Evolutionary conservation across 1,284 basidiomycete species (phyloP), one percentile per base, ranked within the genome.

Genomic region (Moesziomyces antarcticus): DNA sequence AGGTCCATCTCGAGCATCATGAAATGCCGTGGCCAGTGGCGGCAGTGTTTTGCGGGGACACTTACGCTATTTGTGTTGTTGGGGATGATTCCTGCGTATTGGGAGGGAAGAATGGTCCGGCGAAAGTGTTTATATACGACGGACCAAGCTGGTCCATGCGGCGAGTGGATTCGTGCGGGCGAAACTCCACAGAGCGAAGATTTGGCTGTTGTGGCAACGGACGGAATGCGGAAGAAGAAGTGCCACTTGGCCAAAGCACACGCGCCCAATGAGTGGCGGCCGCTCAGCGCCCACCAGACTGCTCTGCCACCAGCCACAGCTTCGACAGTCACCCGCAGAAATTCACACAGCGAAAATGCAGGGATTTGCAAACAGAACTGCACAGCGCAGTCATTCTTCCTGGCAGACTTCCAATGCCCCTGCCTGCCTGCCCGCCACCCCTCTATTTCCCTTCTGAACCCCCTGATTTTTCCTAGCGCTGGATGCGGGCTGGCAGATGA

Each of bases 191-290:
- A 66, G 64, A 50, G 50, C 40, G 62, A 58, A 64, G 46, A 65
- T 35, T 20, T 42, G 18, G 13, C 40, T 42, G 50, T 22, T 22
- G 14, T 22, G 18, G 59, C 48, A 61, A 22, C 46, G 42, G 25
- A 65, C 51, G 41, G 63, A 66, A 67, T 58, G 56, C 54, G 48
- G 58, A 53, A 67, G 65, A 67, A 67, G 56, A 57, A 60, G 16
- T 40, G 37, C 37, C 37, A 40, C 44, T 11, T 25, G 25, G 11
- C 22, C 46, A 40, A 40, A 40, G 37, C 37, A 40, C 37, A 40
- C 33, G 33, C 33, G 33, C 37, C 37, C 37, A 40, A 40, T 18
- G 30, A 13, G 30, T 33, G 37, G 37, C 37, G 18, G 37, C 11
- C 3, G 14, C 14, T 6, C 11, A 18, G 37, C 37, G 30, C 30